Evolutionary conservation across 169 alveolate genomes (phyloP), one percentile per base, ranked within the genome.

Genomic region (Plasmodium gallinaceum): DNA sequence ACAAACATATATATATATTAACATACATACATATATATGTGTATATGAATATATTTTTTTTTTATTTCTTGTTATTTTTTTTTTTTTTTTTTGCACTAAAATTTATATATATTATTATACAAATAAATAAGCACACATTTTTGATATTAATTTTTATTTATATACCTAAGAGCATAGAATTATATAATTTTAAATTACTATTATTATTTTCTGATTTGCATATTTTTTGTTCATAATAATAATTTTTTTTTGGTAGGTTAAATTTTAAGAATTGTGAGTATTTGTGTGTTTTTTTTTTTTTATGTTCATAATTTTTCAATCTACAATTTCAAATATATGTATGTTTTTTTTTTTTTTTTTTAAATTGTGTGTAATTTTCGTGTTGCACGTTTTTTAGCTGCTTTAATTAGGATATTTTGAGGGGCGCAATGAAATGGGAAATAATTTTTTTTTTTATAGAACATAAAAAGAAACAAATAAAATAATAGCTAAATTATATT

Each of bases 201-300:
- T 10, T 57, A 14, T 57, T 32, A 32, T 32, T 57, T 22, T 2
- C 14, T 57, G 12, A 57, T 57, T 57, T 57, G 20, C 66, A 16
- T 57, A 16, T 14, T 57, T 57, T 16, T 16, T 68, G 32, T 68
- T 14, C 52, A 64, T 64, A 60, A 20, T 12, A 14, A 7, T 68
- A 9, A 16, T 43, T 68, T 66, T 66, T 68, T 68, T 68, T 68
- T 68, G 16, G n/a, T 68, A 68, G 39, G 6, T 20, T 43, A 68
- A 43, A 43, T 68, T 16, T 68, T 68, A 68, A 39, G 7, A n/a
- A 68, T 1, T n/a, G 20, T 68, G 75, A 14, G 61, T 16, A n/a
- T 51, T n/a, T 62, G 24, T 64, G 43, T 75, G 39, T 75, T 75
- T 61, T 75, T 60, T 75, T 62, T 64, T 75, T 75, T 75, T 75